These are phyloP conservation scores for Rhytidhysteron rufulum DNA, from an alignment of 2,329 filamentous ascomycete species.

Conservation along the genomic window DNA sequence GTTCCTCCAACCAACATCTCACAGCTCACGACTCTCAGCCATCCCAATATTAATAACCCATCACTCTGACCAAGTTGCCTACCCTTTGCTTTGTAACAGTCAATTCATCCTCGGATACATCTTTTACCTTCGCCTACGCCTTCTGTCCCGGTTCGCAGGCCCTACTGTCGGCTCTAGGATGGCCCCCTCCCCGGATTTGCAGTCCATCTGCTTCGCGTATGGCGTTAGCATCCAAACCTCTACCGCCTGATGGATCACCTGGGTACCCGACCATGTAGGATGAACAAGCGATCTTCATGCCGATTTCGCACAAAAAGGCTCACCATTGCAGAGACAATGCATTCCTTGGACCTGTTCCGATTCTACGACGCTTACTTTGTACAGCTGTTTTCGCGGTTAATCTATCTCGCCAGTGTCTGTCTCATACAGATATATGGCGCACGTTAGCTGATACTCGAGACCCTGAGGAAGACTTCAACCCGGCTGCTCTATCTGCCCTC, in stretches of 20 bases:
- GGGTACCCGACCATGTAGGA: no score
- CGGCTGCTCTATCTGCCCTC: neutral
- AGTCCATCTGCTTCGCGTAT: no score
- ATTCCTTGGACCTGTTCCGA: neutral
- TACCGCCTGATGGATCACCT: no score
- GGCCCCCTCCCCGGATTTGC: no score
- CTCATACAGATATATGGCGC: neutral
- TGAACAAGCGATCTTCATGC: no score
- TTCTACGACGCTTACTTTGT: neutral
- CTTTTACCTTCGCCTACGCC: neutral
- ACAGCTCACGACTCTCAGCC: neutral
- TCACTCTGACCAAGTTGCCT: neutral
- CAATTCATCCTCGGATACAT: neutral
- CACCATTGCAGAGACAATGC: neutral
- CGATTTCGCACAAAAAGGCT: neutral
- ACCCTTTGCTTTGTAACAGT: neutral
- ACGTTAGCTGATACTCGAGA: no score
- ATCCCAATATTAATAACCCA: neutral
- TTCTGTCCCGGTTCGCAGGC: neutral
- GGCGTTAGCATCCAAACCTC: no score
- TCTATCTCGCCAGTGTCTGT: neutral
- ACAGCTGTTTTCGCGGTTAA: neutral
- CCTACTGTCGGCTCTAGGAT: no score
- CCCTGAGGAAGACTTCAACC: no score
- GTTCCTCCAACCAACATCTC: no score